Percentiles rank a stretch among this genome's conserved stretches.
Evolutionary conservation across 1,284 basidiomycete genomes (phyloP).

Genomic region (Rhodotorula mucilaginosa): DNA sequence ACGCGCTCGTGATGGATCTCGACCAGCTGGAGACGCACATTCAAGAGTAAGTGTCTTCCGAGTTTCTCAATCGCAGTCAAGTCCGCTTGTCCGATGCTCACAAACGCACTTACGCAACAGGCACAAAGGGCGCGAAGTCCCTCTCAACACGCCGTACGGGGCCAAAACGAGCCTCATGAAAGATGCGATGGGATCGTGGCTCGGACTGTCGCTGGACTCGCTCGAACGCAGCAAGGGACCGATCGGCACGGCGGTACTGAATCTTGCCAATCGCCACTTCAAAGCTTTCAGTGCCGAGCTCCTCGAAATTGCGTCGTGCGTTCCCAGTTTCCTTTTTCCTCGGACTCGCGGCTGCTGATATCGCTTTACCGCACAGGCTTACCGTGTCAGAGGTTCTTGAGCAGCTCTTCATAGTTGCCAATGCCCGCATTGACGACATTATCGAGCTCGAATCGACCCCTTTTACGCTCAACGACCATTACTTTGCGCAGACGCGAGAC

Average conservation of each 20-base stretch:
- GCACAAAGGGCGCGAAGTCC: conserved; percentile 65
- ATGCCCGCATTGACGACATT: conserved; percentile 46
- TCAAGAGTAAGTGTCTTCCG: conserved; percentile 53
- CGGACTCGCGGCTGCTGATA: background rate
- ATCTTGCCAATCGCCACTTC: background rate
- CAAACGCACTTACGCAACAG: conserved; percentile 48
- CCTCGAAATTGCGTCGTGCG: background rate
- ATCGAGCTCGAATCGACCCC: conserved; percentile 58
- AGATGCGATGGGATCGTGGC: conserved; percentile 57
- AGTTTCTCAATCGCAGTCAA: no score
- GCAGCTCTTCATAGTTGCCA: background rate
- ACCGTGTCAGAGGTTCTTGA: background rate
- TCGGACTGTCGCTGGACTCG: conserved; percentile 54
- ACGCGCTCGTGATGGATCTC: conserved; percentile 28
- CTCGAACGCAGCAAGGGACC: conserved; percentile 51
- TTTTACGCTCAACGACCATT: conserved; percentile 60
- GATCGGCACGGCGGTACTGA: background rate
- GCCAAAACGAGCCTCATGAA: conserved; percentile 59
- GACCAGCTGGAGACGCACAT: conserved; percentile 54
- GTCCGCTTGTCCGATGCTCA: no score
- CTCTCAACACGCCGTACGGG: conserved; percentile 63
- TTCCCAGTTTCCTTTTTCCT: background rate
- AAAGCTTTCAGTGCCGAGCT: background rate
- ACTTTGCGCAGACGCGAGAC: conserved; percentile 58
- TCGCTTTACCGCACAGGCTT: conserved; percentile 30